Evolutionary conservation across 257 asterid genomes (phyloP), one percentile per base, ranked within the genome.

Genomic region (Capsicum chinense): DNA sequence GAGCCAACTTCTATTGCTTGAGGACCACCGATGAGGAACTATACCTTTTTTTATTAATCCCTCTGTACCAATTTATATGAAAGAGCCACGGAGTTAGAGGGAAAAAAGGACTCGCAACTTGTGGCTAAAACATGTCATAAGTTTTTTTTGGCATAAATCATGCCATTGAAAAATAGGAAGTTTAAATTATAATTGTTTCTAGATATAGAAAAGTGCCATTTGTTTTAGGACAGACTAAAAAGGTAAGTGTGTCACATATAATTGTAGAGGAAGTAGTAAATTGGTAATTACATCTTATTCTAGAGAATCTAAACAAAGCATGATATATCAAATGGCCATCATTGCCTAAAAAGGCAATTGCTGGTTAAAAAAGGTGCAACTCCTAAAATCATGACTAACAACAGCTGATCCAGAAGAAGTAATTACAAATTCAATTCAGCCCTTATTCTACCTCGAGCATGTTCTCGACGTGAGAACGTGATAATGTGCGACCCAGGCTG

Each of bases 361-460:
- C 64, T 63, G 64, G 64, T 26, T 48, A 59, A 39, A 42, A 62
- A 81, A 37, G 21, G 21, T 26, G 6, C 8, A 11, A 14, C 67
- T 48, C 60, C 79, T 26, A 52, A 81, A 82, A n/a, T 63, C 63
- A 52, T 48, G 63, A 42, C 47, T 73, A 66, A 66, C 5, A 47
- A 62, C 39, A 59, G 60, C 74, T 47, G 42, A 82, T 50, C 37
- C 12, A 12, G 52, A 82, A 82, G 21, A 73, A 66, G 56, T 39
- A n/a, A 19, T 44, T 7, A 57, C 52, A 86, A 52, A 54, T 69
- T 64, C 79, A 89, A 69, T 26, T 42, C 19, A 42, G 63, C 70
- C 56, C 19, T 54, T 84, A 83, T 56, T 63, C 56, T 67, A 95
- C 99, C 97, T 93, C 98, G 73, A 92, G 83, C 95, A 92, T 90